Evolutionary conservation across 441 rosid species (phyloP).

Genomic region (Adansonia rubrostipa): DNA sequence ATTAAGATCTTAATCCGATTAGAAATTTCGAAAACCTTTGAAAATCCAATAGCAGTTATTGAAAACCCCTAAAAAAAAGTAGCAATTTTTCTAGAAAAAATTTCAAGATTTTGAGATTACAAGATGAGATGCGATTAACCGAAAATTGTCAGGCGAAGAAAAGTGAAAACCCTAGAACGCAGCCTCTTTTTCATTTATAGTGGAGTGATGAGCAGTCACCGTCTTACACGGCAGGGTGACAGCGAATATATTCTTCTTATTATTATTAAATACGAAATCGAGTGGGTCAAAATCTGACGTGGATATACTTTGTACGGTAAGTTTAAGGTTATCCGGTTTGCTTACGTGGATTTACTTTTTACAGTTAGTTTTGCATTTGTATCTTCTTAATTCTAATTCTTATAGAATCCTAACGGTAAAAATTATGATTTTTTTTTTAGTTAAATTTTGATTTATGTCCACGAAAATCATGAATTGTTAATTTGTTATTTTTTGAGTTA

Average conservation of each 20-base stretch:
- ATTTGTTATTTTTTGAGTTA: no score
- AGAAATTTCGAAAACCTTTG: not conserved
- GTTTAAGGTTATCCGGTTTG: not conserved
- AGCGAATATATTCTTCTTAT: not conserved
- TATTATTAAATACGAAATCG: not conserved
- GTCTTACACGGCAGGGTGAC: not conserved
- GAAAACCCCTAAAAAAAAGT: not conserved
- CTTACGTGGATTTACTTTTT: not conserved
- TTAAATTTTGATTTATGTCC: no score
- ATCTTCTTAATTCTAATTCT: not conserved
- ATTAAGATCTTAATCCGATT: constrained; percentile 9
- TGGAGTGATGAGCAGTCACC: not conserved
- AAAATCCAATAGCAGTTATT: not conserved
- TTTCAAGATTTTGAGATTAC: not conserved
- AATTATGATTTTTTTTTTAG: no score
- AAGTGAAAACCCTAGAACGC: not conserved
- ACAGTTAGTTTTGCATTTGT: not conserved
- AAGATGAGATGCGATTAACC: not conserved
- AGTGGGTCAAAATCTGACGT: not conserved
- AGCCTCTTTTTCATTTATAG: not conserved
- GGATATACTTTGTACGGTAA: not conserved
- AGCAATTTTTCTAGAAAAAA: not conserved
- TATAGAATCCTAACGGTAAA: not conserved
- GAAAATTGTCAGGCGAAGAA: not conserved
- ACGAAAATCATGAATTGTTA: no score